Conservation (phyloP, 768 basidiomycete species). For the Cystobasidium tubakii region DNA sequence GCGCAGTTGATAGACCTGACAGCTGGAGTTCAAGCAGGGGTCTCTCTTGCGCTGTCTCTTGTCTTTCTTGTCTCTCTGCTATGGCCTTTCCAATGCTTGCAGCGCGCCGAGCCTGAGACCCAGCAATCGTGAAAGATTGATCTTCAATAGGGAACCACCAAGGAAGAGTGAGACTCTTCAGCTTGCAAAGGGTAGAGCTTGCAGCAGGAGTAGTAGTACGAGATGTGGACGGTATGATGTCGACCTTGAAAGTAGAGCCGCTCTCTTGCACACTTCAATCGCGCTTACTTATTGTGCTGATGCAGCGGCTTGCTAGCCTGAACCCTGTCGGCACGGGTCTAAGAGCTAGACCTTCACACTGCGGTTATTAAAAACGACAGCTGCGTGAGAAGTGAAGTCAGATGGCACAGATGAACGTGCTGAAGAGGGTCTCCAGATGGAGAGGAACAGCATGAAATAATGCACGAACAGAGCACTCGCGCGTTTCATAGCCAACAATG, state of each 20-base stretch:
- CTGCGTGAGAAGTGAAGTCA: no score
- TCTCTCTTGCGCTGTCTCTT: not conserved
- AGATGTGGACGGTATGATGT: not conserved
- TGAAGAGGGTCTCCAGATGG: no score
- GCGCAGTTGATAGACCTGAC: not conserved
- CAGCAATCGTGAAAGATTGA: no score
- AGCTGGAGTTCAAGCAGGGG: not conserved
- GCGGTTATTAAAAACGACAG: not conserved
- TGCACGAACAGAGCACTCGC: no score
- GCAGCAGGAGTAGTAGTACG: no score
- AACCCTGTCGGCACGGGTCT: not conserved
- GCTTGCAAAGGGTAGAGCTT: no score
- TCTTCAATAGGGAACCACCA: no score
- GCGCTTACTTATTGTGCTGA: not conserved
- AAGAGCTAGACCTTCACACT: not conserved
- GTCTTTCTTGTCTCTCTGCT: not conserved
- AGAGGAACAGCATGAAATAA: no score
- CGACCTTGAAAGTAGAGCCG: not conserved
- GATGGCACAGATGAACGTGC: not conserved
- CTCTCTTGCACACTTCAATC: not conserved
- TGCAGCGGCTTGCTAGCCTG: constrained; percentile 2
- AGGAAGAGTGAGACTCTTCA: no score
- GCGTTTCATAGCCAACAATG: no score
- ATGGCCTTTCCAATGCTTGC: no score
- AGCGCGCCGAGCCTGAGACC: no score